phyloP scores from a whole-genome alignment of 2,329 filamentous ascomycete species.

The Coniochaeta sp. region DNA sequence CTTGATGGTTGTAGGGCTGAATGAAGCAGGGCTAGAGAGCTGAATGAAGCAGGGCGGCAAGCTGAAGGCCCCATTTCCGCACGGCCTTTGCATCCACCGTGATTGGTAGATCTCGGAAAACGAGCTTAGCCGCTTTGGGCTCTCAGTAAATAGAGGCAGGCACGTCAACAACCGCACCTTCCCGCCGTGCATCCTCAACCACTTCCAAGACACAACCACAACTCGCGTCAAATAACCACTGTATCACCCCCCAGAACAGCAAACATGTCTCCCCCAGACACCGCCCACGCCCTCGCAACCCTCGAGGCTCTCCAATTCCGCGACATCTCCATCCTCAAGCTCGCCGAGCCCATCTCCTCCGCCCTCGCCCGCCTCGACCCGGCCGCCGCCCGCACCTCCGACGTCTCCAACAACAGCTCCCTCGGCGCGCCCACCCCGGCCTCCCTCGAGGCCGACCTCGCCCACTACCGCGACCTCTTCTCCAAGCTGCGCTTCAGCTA shows the following conservation, averaged over 20 bases:
- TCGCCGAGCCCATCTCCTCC: conserved; percentile 66
- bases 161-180: not conserved
- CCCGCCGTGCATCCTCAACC: too few species aligned
- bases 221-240: too few species aligned
- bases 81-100: too few species aligned
- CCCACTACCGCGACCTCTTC: conserved; percentile 92
- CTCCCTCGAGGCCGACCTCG: conserved; percentile 73
- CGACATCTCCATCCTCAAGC: conserved; percentile 65
- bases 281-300: conserved; percentile 39
- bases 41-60: too few species aligned
- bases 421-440: conserved; percentile 65
- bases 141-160: not conserved
- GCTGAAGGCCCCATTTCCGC: too few species aligned
- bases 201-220: too few species aligned
- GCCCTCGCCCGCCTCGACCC: conserved; percentile 31
- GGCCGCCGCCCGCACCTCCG: conserved; percentile 53
- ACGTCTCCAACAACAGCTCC: conserved; percentile 58
- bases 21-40: too few species aligned
- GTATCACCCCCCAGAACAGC: too few species aligned
- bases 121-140: not conserved
- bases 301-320: conserved; percentile 47
- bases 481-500: conserved; percentile 95
- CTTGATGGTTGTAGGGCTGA: too few species aligned
- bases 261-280: conserved; percentile 8
- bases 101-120: not conserved